Conservation (phyloP, 2,329 filamentous ascomycete species). For the Fonsecaea monophora region DNA sequence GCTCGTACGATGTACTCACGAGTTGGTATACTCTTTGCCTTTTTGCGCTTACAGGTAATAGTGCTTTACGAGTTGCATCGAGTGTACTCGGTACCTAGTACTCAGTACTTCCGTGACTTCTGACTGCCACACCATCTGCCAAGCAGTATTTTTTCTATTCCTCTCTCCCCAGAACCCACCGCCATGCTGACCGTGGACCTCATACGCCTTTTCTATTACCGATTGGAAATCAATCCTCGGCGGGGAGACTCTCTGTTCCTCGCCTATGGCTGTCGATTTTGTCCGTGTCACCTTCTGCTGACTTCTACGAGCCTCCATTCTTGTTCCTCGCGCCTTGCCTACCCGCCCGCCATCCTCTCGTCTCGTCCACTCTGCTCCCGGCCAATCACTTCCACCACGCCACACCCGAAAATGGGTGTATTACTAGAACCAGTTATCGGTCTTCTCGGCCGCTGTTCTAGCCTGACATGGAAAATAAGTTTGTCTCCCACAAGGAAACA, state of each 20-base stretch:
- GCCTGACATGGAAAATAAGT: conserved; percentile 13
- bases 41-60: no score
- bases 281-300: conserved; percentile 18
- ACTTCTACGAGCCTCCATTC: conserved; percentile 4
- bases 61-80: no score
- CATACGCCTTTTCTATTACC: background rate
- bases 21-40: no score
- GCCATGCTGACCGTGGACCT: background rate
- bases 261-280: background rate
- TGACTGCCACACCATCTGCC: no score
- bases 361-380: conserved; percentile 66
- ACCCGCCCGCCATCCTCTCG: conserved; percentile 65
- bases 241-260: background rate
- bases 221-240: background rate
- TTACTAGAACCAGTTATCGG: background rate
- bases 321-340: conserved; percentile 38
- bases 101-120: no score
- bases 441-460: background rate
- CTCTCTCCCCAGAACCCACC: background rate
- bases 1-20: no score
- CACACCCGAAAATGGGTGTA: background rate
- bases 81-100: no score
- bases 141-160: no score
- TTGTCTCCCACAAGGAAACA: background rate
- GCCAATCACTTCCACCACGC: conserved; percentile 1